These are phyloP conservation scores for Ceratocystis cacaofunesta DNA, from an alignment of 2,329 filamentous ascomycete genomes.

Conservation along the genomic window DNA sequence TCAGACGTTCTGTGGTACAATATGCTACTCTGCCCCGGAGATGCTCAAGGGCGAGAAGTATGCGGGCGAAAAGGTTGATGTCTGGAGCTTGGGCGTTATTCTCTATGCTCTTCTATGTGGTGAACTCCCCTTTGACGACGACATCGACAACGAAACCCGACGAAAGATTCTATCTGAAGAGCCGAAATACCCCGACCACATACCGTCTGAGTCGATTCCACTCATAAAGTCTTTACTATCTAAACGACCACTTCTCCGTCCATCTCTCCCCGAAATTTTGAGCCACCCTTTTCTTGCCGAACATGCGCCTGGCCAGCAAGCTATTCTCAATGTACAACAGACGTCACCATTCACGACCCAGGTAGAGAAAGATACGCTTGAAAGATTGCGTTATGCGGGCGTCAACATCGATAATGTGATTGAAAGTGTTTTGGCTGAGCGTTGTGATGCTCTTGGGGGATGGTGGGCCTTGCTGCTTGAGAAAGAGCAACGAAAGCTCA, in stretches of 20 bases:
- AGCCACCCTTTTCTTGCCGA: constrained; percentile 78
- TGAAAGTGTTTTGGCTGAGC: constrained; percentile 78
- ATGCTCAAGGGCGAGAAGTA: constrained; percentile 99
- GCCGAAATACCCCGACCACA: constrained; percentile 65
- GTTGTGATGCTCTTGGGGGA: constrained; percentile 78
- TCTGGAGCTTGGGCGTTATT: constrained; percentile 82
- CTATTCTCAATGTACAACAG: constrained; percentile 69
- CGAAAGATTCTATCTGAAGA: constrained; percentile 72
- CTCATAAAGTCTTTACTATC: constrained; percentile 71
- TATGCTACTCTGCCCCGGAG: constrained; percentile 94
- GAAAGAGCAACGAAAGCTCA: constrained; percentile 82
- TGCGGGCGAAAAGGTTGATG: constrained; percentile 92
- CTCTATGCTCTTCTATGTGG: constrained; percentile 69
- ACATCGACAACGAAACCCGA: constrained; percentile 79
- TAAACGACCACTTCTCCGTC: constrained; percentile 73
- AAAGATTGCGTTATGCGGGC: constrained; percentile 84
- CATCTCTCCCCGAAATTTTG: constrained; percentile 70
- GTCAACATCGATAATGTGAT: constrained; percentile 91
- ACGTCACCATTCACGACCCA: constrained; percentile 71
- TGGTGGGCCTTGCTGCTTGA: constrained; percentile 95
- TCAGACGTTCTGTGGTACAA: constrained; percentile 93
- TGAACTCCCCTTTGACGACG: constrained; percentile 89
- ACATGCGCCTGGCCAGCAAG: constrained; percentile 74
- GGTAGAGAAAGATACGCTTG: constrained; percentile 77
- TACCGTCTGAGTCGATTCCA: constrained; percentile 62